Percentiles rank a stretch among this genome's conserved stretches.
These are phyloP conservation scores for Sutorius australiensis DNA, from an alignment of 768 basidiomycete species.

Conservation along the genomic window DNA sequence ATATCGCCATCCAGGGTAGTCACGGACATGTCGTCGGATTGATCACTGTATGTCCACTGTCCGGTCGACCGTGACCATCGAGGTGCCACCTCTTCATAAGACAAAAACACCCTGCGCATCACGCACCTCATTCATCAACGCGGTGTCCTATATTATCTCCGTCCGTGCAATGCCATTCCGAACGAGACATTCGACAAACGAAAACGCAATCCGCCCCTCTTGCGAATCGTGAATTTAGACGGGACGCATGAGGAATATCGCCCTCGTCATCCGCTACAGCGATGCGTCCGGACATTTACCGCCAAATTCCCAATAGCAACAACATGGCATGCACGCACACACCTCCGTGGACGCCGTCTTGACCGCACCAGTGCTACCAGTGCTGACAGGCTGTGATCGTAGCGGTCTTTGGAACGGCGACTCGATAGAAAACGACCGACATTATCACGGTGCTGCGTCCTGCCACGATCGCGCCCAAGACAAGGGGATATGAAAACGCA, in stretches of 20 bases:
- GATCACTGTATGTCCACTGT: neutral
- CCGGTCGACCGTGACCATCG: neutral
- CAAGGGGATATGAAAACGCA: neutral
- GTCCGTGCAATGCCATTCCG: neutral
- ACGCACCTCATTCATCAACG: neutral
- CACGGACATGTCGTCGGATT: neutral
- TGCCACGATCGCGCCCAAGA: neutral
- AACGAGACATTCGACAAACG: neutral
- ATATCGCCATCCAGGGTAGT: neutral
- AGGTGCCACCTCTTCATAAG: neutral
- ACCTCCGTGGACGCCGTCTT: neutral
- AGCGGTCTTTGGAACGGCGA: slow-evolving; percentile 6
- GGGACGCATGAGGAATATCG: neutral
- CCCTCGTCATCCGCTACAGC: neutral
- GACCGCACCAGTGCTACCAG: neutral
- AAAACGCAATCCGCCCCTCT: neutral
- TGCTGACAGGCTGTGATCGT: slow-evolving; percentile 1
- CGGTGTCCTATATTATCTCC: neutral
- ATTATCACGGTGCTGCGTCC: slow-evolving; percentile 1
- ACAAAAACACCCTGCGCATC: neutral
- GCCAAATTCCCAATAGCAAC: neutral
- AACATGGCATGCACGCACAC: neutral
- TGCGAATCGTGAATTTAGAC: neutral
- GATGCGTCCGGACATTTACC: neutral
- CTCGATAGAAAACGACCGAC: slow-evolving; percentile 1